Conservation (phyloP, 1,284 basidiomycete species). For the Apiotrichum laibachii region DNA sequence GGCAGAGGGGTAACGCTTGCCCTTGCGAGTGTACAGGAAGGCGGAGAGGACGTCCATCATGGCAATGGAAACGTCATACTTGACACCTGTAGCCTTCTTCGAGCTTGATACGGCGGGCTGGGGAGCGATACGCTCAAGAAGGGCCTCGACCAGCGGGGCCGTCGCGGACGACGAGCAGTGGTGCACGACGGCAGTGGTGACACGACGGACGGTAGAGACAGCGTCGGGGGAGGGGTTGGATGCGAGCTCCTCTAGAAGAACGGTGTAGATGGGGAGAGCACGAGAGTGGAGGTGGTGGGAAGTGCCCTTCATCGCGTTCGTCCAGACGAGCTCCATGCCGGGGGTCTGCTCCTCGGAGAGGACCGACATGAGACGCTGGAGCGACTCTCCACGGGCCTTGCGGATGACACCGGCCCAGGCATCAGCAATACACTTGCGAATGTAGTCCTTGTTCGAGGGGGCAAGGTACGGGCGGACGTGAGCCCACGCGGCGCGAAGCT, state of each 20-base stretch:
- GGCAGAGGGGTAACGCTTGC: constrained; percentile 55
- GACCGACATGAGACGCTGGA: constrained; percentile 31
- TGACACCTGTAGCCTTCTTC: constrained; percentile 6
- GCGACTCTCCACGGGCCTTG: constrained; percentile 41
- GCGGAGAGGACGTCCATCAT: constrained; percentile 45
- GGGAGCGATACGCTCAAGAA: constrained; percentile 30
- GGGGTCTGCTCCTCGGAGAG: constrained; percentile 34
- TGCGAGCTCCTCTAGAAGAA: constrained; percentile 51
- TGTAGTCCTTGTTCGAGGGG: constrained; percentile 42
- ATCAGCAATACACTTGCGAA: constrained; percentile 48
- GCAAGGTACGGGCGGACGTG: constrained; percentile 38
- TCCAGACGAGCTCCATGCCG: constrained; percentile 45
- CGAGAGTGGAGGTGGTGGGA: constrained; percentile 75
- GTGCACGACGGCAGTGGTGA: constrained; percentile 73
- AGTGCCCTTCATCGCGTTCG: constrained; percentile 53
- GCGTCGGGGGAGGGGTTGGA: constrained; percentile 39
- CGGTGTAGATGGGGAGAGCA: constrained; percentile 61
- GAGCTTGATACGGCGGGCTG: constrained; percentile 17
- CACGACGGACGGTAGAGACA: constrained; percentile 47
- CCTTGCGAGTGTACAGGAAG: constrained; percentile 53
- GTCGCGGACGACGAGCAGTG: constrained; percentile 69
- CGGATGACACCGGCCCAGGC: constrained; percentile 48
- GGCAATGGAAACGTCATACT: constrained; percentile 14
- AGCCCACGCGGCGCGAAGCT: constrained; percentile 36
- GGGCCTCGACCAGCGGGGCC: constrained; percentile 58